Percentiles rank a stretch among this genome's conserved stretches.
Evolutionary conservation across 768 basidiomycete genomes (phyloP).

Genomic region (Pleurotus djamor): DNA sequence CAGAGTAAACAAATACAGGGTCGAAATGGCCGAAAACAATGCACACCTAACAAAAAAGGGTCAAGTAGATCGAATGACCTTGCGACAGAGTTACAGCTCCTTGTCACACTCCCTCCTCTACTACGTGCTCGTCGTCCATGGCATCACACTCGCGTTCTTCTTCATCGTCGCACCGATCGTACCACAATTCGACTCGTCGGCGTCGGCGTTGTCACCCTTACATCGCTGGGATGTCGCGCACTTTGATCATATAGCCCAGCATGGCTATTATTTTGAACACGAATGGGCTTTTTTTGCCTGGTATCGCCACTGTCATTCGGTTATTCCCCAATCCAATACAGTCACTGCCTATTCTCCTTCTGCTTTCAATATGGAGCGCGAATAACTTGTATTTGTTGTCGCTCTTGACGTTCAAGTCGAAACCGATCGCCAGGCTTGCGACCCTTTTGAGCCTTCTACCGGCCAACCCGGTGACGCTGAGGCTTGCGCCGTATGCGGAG

Average conservation of each 20-base stretch:
- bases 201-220: constrained; percentile 32
- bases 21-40: no score
- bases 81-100: no score
- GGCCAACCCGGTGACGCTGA: constrained; percentile 74
- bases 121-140: no score
- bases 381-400: constrained; percentile 58
- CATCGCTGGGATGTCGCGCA: constrained; percentile 87
- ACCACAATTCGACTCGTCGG: constrained; percentile 14
- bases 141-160: no score
- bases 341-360: constrained; percentile 22
- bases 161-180: no score
- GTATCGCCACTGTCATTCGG: constrained; percentile 55
- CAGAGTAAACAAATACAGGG: no score
- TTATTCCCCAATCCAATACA: constrained; percentile 13
- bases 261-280: constrained; percentile 67
- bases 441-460: constrained; percentile 72
- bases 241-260: constrained; percentile 65
- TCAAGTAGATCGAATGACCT: no score
- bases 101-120: no score
- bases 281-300: constrained; percentile 90
- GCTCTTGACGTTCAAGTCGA: constrained; percentile 49
- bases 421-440: constrained; percentile 58
- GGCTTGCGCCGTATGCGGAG: constrained; percentile 76
- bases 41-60: no score
- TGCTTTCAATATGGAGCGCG: constrained; percentile 16